Conservation (phyloP, 2,329 filamentous ascomycete species). For the Ophiosphaerella korrae region DNA sequence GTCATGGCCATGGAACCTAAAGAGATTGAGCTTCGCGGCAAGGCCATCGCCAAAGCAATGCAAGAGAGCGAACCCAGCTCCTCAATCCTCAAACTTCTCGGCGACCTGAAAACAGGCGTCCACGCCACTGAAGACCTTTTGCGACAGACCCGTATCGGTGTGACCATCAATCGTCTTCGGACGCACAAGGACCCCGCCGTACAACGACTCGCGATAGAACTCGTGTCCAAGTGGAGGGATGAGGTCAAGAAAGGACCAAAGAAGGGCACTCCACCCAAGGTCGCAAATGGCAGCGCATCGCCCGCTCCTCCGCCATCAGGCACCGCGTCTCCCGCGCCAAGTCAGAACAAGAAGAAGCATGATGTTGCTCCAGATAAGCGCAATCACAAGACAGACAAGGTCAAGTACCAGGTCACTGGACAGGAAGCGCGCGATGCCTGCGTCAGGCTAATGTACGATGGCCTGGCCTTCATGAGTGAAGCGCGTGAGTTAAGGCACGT, state of each 20-base stretch:
- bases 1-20: conserved; percentile 72
- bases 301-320: conserved; percentile 44
- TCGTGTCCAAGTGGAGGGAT: conserved; percentile 87
- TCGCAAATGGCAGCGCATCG: conserved; percentile 36
- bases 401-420: conserved; percentile 77
- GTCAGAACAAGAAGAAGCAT: conserved; percentile 59
- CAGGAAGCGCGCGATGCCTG: conserved; percentile 79
- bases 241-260: conserved; percentile 65
- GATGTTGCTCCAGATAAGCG: conserved; percentile 73
- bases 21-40: conserved; percentile 77
- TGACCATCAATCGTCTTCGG: conserved; percentile 85
- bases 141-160: conserved; percentile 87
- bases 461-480: conserved; percentile 74
- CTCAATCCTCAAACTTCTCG: conserved; percentile 74
- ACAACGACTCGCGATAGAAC: conserved; percentile 74
- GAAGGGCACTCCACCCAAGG: conserved; percentile 31
- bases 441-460: conserved; percentile 92
- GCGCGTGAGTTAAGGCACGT: conserved; percentile 45
- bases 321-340: conserved; percentile 56
- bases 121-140: conserved; percentile 87
- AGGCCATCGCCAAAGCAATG: conserved; percentile 80
- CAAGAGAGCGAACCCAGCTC: conserved; percentile 73
- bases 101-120: conserved; percentile 78
- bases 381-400: conserved; percentile 78
- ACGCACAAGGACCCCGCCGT: conserved; percentile 76